Evolutionary conservation across 805 yeast species (phyloP), one percentile per base, ranked within the genome.

Genomic region (Pichia ethanolica): DNA sequence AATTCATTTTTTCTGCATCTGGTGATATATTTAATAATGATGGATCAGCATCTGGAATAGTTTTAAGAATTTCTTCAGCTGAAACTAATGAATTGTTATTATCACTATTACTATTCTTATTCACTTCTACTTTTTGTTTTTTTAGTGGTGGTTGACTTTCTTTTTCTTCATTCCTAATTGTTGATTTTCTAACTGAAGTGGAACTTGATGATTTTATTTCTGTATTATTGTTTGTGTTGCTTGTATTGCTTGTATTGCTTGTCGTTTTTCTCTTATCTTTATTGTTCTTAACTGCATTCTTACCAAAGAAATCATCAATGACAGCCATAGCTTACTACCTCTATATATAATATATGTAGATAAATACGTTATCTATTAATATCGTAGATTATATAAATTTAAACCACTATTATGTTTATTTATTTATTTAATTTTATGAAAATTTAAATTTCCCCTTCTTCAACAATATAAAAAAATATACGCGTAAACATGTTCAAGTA

Each of bases 11-110:
- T 46, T 74, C 74, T 10, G 73, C 71, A 5, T 74, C 80, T 0
- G 82, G 81, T 28, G 59, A 61, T 8, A 56, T 44, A 7, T 52
- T 45, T n/a, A 65, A 46, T 35, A 59, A 62, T 3, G 60, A 55
- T 13, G 87, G 73, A 43, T 75, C 83, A 0, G 93, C 90, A 58
- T 89, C 89, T 2, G 90, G 86, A 41, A 90, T 85, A 7, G 72
- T 69, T 7, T 76, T 71, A 32, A 89, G 68, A 3, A 86, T 66
- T 3, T 79, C 82, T 30, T 71, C 75, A 0, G 84, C 87, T 11
- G 76, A 61, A 13, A 47, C 43, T 3, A 33, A 20, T 7, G 44
- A 8, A 26, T 13, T 30, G 3, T 10, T 25, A 11, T 26, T 40
- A 9, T 33, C 30, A 9, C 7, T 26, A n/a, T n/a, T 9, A 13